Evolutionary conservation across 2,329 filamentous ascomycete genomes (phyloP).

Genomic region (Juglanconis sp.): DNA sequence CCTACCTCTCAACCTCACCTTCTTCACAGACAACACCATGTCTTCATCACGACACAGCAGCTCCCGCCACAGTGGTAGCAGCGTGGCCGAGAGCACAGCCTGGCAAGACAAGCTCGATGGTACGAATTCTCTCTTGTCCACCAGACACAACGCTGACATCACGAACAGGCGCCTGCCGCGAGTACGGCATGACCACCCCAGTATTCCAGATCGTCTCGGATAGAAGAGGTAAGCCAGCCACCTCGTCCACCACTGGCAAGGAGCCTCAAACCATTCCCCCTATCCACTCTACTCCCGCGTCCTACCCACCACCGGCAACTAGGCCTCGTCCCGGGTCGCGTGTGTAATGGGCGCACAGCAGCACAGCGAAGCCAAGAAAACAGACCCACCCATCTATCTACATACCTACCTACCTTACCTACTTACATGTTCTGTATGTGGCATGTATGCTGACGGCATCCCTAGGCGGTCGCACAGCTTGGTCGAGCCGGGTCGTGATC

Average conservation of each 20-base stretch:
- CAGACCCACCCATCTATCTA: background rate
- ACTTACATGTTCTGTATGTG: background rate
- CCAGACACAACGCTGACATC: background rate
- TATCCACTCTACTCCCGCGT: constrained; percentile 23
- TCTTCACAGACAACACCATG: constrained; percentile 9
- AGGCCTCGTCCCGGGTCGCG: background rate
- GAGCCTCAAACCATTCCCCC: background rate
- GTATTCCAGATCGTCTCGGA: constrained; percentile 33
- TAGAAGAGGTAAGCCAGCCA: constrained; percentile 28
- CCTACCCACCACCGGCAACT: background rate
- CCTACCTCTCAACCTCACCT: background rate
- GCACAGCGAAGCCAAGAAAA: background rate
- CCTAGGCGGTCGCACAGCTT: constrained; percentile 82
- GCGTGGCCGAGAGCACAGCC: constrained; percentile 19
- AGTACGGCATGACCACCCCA: constrained; percentile 26
- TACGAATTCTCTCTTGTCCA: constrained; percentile 8
- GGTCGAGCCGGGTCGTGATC: constrained; percentile 79
- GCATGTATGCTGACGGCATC: background rate
- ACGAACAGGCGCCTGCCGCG: constrained; percentile 29
- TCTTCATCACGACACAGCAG: constrained; percentile 17
- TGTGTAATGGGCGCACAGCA: background rate
- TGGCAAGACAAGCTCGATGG: constrained; percentile 33
- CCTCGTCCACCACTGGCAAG: background rate
- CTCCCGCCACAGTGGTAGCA: constrained; percentile 17
- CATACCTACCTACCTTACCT: background rate